phyloP scores from a whole-genome alignment of 2,329 filamentous ascomycete genomes.

The Aspergillus tanneri region DNA sequence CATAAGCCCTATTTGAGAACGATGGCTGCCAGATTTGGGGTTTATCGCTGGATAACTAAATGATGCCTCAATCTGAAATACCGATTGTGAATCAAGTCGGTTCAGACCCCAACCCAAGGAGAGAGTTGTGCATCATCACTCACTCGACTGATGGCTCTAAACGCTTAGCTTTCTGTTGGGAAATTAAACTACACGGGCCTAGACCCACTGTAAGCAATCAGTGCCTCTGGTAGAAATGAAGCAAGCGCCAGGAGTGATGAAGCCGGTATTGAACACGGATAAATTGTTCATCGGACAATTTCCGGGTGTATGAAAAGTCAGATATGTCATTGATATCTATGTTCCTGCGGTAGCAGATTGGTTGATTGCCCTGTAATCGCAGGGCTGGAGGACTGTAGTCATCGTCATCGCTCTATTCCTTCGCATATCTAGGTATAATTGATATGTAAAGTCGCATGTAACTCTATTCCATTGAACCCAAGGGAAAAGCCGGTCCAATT shows the following conservation, averaged over 20 bases:
- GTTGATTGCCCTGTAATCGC: too few species aligned
- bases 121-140: not conserved
- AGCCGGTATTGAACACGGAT: too few species aligned
- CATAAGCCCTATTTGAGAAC: not conserved
- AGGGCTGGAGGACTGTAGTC: too few species aligned
- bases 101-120: not conserved
- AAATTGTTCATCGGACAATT: too few species aligned
- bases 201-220: slow-evolving; percentile 1
- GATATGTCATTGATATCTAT: too few species aligned
- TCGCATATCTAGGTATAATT: too few species aligned
- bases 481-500: not conserved
- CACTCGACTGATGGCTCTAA: not conserved
- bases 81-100: slow-evolving; percentile 15
- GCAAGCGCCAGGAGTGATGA: not conserved
- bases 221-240: not conserved
- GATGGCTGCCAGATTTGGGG: slow-evolving; percentile 6
- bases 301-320: too few species aligned
- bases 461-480: not conserved
- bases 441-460: not conserved
- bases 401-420: too few species aligned
- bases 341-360: too few species aligned
- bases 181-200: slow-evolving; percentile 3
- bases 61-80: slow-evolving; percentile 30
- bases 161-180: slow-evolving; percentile 5
- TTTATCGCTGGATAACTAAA: slow-evolving; percentile 16